Conservation (phyloP, 139 green algal genomes). For the Picochlorum sp. region DNA sequence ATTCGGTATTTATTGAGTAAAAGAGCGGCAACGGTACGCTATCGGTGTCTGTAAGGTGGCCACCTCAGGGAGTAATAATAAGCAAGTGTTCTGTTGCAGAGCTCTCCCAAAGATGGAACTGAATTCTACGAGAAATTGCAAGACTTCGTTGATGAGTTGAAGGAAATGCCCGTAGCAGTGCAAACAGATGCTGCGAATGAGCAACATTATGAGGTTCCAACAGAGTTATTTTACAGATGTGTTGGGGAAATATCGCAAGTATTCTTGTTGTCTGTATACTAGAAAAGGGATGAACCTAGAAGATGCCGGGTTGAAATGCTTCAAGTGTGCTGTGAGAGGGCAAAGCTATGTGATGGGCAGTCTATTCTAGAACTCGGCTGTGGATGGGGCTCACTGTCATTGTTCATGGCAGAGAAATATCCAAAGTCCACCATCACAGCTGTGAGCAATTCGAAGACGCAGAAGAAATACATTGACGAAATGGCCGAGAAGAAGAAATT, state of each 20-base stretch:
- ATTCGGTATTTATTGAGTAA: slow-evolving; percentile 59
- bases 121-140: slow-evolving; percentile 19
- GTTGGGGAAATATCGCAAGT: slow-evolving; percentile 84
- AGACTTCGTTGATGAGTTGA: slow-evolving; percentile 67
- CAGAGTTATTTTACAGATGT: slow-evolving; percentile 87
- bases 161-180: slow-evolving; percentile 68
- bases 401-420: slow-evolving; percentile 74
- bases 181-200: slow-evolving; percentile 82
- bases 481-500: slow-evolving; percentile 51
- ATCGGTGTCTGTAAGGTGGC: not conserved
- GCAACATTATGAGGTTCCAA: slow-evolving; percentile 92
- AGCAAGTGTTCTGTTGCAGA: not conserved
- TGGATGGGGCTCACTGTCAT: slow-evolving; percentile 85
- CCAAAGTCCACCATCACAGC: slow-evolving; percentile 56
- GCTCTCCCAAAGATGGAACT: not conserved
- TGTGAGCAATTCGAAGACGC: slow-evolving; percentile 80
- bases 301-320: slow-evolving; percentile 87
- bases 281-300: slow-evolving; percentile 42
- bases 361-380: slow-evolving; percentile 91
- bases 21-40: slow-evolving; percentile 30
- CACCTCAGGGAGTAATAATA: not conserved
- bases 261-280: slow-evolving; percentile 82
- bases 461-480: slow-evolving; percentile 68
- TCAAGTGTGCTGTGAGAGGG: slow-evolving; percentile 67
- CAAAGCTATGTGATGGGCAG: slow-evolving; percentile 67